Evolutionary conservation across 805 yeast species (phyloP).

Genomic region (Diddensiella caesifluorescens): DNA sequence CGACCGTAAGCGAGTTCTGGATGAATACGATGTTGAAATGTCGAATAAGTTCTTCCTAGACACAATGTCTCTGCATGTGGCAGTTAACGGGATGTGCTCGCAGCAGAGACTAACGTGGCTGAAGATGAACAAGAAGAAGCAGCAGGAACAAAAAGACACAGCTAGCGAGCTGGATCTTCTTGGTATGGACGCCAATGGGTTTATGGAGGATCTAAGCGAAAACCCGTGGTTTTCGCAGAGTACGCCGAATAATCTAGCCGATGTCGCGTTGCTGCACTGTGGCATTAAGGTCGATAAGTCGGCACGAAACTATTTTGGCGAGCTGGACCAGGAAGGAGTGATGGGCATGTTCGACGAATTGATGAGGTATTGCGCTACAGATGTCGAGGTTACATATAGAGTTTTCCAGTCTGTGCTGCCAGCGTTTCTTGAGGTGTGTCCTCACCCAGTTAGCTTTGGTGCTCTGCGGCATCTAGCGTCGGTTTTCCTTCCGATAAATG

Average conservation of each 20-base stretch:
- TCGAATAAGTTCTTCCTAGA: conserved; percentile 79
- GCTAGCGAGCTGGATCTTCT: conserved; percentile 12
- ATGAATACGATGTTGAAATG: conserved; percentile 67
- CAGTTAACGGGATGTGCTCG: conserved; percentile 87
- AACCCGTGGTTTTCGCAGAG: conserved; percentile 80
- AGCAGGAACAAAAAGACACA: conserved; percentile 16
- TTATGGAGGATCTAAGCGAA: conserved; percentile 15
- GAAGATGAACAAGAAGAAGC: conserved; percentile 30
- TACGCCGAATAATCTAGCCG: conserved; percentile 70
- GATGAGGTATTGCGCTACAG: conserved; percentile 78
- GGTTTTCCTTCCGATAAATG: conserved; percentile 71
- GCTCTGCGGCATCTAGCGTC: conserved; percentile 72
- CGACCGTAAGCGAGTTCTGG: conserved; percentile 80
- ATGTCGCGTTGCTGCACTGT: conserved; percentile 77
- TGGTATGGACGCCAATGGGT: conserved; percentile 7
- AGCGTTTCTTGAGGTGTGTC: conserved; percentile 57
- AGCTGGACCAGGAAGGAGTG: conserved; percentile 49
- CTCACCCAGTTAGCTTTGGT: conserved; percentile 93
- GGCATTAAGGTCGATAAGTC: conserved; percentile 60
- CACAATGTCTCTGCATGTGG: conserved; percentile 89
- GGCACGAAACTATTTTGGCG: conserved; percentile 58
- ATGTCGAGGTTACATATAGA: conserved; percentile 68
- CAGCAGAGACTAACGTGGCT: conserved; percentile 79
- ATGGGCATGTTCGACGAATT: conserved; percentile 52
- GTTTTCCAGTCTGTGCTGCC: conserved; percentile 71